Base-by-base conservation (phyloP, 2,329 filamentous ascomycete genomes). In the Xylariaceae sp. region DNA sequence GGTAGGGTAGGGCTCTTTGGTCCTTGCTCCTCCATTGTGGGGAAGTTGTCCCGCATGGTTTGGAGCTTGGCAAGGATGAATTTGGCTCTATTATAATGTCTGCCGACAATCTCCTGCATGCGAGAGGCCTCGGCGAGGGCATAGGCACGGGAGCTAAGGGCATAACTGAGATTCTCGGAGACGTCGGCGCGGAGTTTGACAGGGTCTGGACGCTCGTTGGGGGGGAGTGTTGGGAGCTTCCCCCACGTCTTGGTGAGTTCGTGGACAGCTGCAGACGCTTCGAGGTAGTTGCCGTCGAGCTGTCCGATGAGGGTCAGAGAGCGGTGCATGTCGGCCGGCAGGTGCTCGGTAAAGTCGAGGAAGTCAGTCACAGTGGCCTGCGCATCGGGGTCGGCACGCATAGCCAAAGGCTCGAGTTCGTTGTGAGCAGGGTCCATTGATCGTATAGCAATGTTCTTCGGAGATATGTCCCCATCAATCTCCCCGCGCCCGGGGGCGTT, bases 311-410 rank as follows among this genome's bases (percentile, higher is more conserved):
- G 66, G 3, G 76, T 81, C 31, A 84, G 64, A 16, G 80, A 83
- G 41, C 81, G 76, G 46, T 73, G 67, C 52, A 84, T 73, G 55
- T 84, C 81, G 35, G 78, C 76, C 9, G 80, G 78, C 1, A 84
- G 71, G 59, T 83, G 81, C 59, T 85, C 81, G 50, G 78, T 82
- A 49, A 79, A 80, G 56, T 83, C 79, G 57, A 83, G 73, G 55
- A 82, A 83, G 59, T 83, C 79, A 43, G 76, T 81, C 13, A 83
- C 73, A n/a, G 78, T 82, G 5, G 80, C 78, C 52, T 83, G 78
- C 17, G 77, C 77, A 64, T 84, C 80, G 5, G 79, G 79, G 47
- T 83, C 79, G 37, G 71, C 69, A 49, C 74, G 73, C 56, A 73
- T 64, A 41, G 68, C 66, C 45, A 76, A 65, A 2, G 69, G 60